Percentiles rank a stretch among this genome's conserved stretches.
These are phyloP conservation scores for Leucocoprinus sp. DNA, from an alignment of 768 basidiomycete genomes.

Conservation along the genomic window DNA sequence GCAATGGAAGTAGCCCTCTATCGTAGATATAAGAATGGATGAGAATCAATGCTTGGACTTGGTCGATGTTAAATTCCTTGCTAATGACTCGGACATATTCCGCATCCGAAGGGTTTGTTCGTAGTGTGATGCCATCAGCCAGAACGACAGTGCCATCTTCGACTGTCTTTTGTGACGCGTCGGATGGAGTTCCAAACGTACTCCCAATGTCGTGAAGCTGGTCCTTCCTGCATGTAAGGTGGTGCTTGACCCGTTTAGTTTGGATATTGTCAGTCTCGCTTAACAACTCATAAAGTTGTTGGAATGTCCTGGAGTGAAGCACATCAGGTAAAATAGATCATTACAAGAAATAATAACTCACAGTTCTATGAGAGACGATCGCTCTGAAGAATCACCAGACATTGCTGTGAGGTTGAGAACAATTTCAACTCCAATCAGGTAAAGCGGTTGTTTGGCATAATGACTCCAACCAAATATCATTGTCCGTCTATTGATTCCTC, in stretches of 20 bases:
- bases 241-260: conserved; percentile 49
- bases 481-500: not conserved
- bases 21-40: conserved; percentile 75
- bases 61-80: conserved; percentile 64
- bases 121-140: conserved; percentile 52
- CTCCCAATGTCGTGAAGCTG: conserved; percentile 50
- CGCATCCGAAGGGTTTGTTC: conserved; percentile 63
- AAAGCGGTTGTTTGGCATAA: conserved; percentile 1
- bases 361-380: conserved; percentile 15
- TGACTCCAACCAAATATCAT: not conserved
- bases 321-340: not conserved
- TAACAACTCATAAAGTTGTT: conserved; percentile 49
- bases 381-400: conserved; percentile 11
- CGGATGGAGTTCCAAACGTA: conserved; percentile 57
- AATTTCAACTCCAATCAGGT: not conserved
- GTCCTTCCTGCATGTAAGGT: conserved; percentile 46
- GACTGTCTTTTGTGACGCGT: conserved; percentile 56
- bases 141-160: conserved; percentile 62
- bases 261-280: conserved; percentile 53
- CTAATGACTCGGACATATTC: conserved; percentile 68
- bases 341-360: conserved; percentile 2
- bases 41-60: conserved; percentile 69
- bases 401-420: conserved; percentile 4
- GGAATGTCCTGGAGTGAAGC: conserved; percentile 40
- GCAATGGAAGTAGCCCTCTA: conserved; percentile 43